Evolutionary conservation across 768 basidiomycete genomes (phyloP), one percentile per base, ranked within the genome.

Genomic region (Auricularia cornea): DNA sequence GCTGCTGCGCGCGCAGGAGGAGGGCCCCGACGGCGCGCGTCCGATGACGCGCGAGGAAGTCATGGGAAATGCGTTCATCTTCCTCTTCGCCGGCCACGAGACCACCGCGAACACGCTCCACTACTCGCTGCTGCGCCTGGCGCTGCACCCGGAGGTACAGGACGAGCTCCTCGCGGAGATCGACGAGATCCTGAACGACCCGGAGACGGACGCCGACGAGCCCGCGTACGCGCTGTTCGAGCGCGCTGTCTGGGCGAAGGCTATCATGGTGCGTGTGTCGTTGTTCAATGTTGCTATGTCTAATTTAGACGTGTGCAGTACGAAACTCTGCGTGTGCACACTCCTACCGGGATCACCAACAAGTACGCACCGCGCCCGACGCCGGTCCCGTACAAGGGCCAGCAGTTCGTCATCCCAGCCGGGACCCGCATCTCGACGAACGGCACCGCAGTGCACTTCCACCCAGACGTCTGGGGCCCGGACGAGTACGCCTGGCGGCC

Each of bases 21-120:
- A 61, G 40, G 61, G 30, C 35, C 32, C 32, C 23, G 52, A 62
- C 8, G 62, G 56, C 4, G 30, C 30, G 16, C 52, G 62, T n/a
- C 51, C 51, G 54, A 56, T 35, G 52, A 56, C 28, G 32, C 32
- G 54, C 18, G 54, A 57, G 54, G 54, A 57, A 26, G 30, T 57
- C 38, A 28, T 61, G 57, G 64, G 64, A 11, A 65, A 65, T 23
- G 59, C 62, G 4, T 65, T 65, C 31, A 62, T 62, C n/a, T 48
- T 65, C 1, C 28, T 62, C 26, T 62, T 65, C 48, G 64, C 64
- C n/a, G 64, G 64, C 18, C 62, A 65, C 48, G 64, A 65, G 59
- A 65, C 64, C 3, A 59, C 61, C 23, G 64, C 64, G 23, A 62
- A 62, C 32, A 65, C 64, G 23, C 57, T 62, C 11, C 61, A 62